These are phyloP conservation scores for Udeniomyces megalosporus DNA, from an alignment of 768 basidiomycete genomes.

Conservation along the genomic window DNA sequence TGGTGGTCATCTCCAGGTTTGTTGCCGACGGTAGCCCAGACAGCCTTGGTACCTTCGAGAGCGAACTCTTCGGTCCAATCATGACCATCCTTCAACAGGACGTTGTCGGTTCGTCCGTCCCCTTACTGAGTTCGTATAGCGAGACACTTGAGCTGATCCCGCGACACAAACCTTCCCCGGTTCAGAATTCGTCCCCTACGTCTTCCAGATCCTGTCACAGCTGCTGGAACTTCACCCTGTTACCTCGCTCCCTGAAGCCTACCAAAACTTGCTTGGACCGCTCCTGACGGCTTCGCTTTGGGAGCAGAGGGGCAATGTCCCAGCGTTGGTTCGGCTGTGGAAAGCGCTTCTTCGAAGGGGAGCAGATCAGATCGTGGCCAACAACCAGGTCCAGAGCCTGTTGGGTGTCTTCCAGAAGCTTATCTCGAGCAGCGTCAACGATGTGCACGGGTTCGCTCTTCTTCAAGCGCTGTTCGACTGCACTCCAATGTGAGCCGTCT, in stretches of 20 bases:
- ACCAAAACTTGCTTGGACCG: conserved; percentile 61
- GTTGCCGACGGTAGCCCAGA: conserved; percentile 53
- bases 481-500: conserved; percentile 65
- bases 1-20: conserved; percentile 40
- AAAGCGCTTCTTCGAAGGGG: conserved; percentile 68
- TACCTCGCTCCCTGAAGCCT: conserved; percentile 48
- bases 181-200: conserved; percentile 88
- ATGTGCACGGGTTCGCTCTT: conserved; percentile 80
- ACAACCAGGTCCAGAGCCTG: conserved; percentile 58
- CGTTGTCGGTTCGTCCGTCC: conserved; percentile 57
- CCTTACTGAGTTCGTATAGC: no score
- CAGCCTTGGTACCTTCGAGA: conserved; percentile 60
- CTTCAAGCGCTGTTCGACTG: conserved; percentile 56
- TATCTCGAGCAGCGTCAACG: conserved; percentile 71
- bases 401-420: conserved; percentile 84
- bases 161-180: background rate
- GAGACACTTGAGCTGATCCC: no score
- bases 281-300: conserved; percentile 72
- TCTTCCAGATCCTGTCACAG: conserved; percentile 90
- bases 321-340: conserved; percentile 74
- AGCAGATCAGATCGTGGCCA: conserved; percentile 45
- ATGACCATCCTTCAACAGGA: conserved; percentile 78
- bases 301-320: conserved; percentile 88
- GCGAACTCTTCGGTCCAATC: conserved; percentile 67
- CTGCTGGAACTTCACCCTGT: conserved; percentile 69